Evolutionary conservation across 2,329 filamentous ascomycete species (phyloP), one percentile per base, ranked within the genome.

Genomic region (Cladophialophora bantiana): DNA sequence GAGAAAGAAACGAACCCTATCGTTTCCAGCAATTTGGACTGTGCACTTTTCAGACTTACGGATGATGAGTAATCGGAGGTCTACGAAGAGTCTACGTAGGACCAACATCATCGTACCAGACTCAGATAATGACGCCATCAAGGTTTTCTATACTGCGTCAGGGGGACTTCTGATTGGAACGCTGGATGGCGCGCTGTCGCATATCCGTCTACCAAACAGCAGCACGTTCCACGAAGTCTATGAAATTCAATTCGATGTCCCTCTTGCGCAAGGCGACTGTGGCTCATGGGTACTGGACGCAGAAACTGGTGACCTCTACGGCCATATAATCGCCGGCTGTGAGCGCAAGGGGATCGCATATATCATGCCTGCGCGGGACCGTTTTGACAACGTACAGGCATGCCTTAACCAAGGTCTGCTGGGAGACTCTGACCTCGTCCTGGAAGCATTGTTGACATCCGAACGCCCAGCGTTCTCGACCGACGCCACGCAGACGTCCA

Each of bases 251-350:
- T 53, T 59, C 7, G 40, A 45, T 7, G 26, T 6, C 20, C 48
- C 60, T 13, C 31, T 63, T 26, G 35, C 36, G n/a, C 34, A 56
- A 20, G 60, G 60, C 18, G 60, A 63, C 40, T 63, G 50, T 56
- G 60, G 60, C 15, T 38, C 60, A 9, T 63, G 60, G 60, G 53
- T 63, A 15, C 31, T 63, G 6, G 60, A 63, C 18, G 60, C 45
- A 7, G 35, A n/a, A 20, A 63, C 34, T 56, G 31, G 52, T 7
- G 52, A 13, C 4, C 53, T 63, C 7, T 63, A 63, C 31, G 60
- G 60, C 34, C 59, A 61, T 20, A 52, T 61, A 10, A 32, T 61
- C 26, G 59, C 45, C 12, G 59, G 59, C 31, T 52, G 48, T 26
- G 48, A 52, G 4, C 40, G 45, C 12, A 13, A 34, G 32, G 32